A percentile compares a stretch with the other conserved stretches of the same genome.
Conservation (phyloP, 164 flowering plant species). For the Chimonanthus salicifolius region DNA sequence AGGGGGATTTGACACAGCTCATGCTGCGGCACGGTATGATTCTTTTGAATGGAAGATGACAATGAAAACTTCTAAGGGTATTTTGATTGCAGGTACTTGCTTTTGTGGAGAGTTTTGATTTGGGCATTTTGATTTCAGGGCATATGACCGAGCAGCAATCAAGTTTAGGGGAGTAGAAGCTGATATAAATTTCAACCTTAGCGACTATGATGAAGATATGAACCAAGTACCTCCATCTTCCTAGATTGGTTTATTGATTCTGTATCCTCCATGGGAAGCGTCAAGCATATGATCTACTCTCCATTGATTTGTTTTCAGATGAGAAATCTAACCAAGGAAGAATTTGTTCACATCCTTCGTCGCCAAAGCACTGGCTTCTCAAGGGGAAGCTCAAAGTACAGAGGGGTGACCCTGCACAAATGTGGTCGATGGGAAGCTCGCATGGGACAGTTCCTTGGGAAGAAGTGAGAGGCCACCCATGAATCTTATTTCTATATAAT, state of each 20-base stretch:
- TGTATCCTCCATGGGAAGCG: background rate
- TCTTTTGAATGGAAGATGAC: background rate
- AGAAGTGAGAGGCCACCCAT: slow-evolving; percentile 55
- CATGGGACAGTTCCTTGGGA: slow-evolving; percentile 83
- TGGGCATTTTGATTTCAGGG: slow-evolving; percentile 38
- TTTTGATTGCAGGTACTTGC: background rate
- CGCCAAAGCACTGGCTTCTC: slow-evolving; percentile 84
- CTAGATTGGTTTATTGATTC: background rate
- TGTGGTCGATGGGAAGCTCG: slow-evolving; percentile 93
- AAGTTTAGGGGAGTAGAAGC: slow-evolving; percentile 91
- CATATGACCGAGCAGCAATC: slow-evolving; percentile 92
- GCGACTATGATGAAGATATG: slow-evolving; percentile 79
- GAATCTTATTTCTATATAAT: background rate
- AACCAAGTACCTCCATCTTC: slow-evolving; percentile 40
- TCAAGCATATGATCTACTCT: background rate
- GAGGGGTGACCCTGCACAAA: slow-evolving; percentile 78
- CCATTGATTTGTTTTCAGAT: slow-evolving; percentile 31
- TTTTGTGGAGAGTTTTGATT: background rate
- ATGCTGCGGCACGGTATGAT: slow-evolving; percentile 73
- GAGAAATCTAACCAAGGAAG: slow-evolving; percentile 72
- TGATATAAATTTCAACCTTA: slow-evolving; percentile 68
- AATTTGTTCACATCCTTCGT: slow-evolving; percentile 79
- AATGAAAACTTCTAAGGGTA: background rate
- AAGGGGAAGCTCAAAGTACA: slow-evolving; percentile 73
- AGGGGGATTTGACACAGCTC: slow-evolving; percentile 91